Base-by-base conservation (phyloP, 768 basidiomycete genomes). In the Hemileccinum rubropunctum region DNA sequence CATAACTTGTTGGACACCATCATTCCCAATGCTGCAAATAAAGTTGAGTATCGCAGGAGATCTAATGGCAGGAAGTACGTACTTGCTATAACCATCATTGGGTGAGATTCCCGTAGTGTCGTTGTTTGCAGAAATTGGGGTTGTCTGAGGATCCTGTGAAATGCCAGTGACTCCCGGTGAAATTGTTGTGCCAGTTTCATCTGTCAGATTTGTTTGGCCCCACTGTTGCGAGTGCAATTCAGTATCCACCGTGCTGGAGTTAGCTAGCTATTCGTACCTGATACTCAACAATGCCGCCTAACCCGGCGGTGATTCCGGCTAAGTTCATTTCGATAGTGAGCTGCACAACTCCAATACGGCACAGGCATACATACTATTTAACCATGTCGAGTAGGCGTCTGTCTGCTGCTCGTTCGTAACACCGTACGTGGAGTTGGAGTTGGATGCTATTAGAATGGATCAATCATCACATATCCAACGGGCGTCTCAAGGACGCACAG, bases 61-160 rank as follows among this genome's bases (percentile, higher is more conserved):
- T 21, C n/a, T 32, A 6, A 18, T 45, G n/a, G 42, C 13, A 32
- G 34, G 45, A 53, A 49, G 42, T 18, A 17, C 70, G 35, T 36
- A 70, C 68, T 44, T 70, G 33, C 73, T 71, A 58, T 86, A 86
- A 62, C 84, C 84, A 65, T 86, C 84, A 48, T 83, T 81, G 23
- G 84, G 84, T 3, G 82, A 81, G n/a, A 71, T 45, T 7, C 79
- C 81, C 5, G 76, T 76, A 17, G 66, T 64, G 36, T 65, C 65
- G 14, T 59, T 58, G 23, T 50, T 66, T 6, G 64, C 51, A 30
- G 68, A 66, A 21, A 61, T 55, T 7, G 64, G 56, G 1, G 73
- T 77, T 7, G 69, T 67, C 38, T 62, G 66, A 15, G 58, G 54
- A 23, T 57, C 53, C 0, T 72, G 59, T 8, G 63, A 63, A 26